Evolutionary conservation across 2,329 filamentous ascomycete genomes (phyloP), one percentile per base, ranked within the genome.

Genomic region (Cytospora piceicola): DNA sequence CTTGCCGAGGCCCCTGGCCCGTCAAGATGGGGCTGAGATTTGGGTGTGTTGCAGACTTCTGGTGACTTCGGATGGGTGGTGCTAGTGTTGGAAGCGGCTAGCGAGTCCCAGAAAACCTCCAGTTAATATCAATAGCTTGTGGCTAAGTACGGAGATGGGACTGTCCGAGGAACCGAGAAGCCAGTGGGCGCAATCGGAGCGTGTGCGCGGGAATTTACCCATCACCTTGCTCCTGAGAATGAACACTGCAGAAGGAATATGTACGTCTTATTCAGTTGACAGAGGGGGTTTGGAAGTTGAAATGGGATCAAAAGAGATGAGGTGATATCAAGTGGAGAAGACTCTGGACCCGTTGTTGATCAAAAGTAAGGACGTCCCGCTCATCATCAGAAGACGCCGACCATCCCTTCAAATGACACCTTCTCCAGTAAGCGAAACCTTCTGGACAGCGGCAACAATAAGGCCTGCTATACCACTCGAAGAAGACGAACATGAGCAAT

Each of bases 11-110:
- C 55, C 55, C 51, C 51, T 54, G 49, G 61, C 30, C 42, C 24
- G 36, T 59, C 60, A 24, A 58, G 55, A 63, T 52, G 63, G 51
- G 55, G 61, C 52, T 64, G 30, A 53, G 54, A 29, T 53, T 22
- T 17, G 51, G 54, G 46, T 49, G 20, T 32, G 55, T 39, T 36
- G 61, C 46, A 24, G 46, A 24, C 46, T 24, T 20, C 12, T 49
- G 39, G 22, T 24, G 46, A 49, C 42, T 8, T 46, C 17, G 42
- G 17, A n/a, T 20, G 61, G 22, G 54, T 42, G 61, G 62, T 30
- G 12, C 60, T 58, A 46, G 65, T 55, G 58, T 32, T 46, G 65
- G 32, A 39, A 64, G 65, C 56, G 61, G 61, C 61, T 63, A 52
- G 53, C 61, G 61, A 57, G 61, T 55, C 60, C 34, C 32, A 42